Evolutionary conservation across 2,329 filamentous ascomycete species (phyloP).

Genomic region (Triangularia setosa): DNA sequence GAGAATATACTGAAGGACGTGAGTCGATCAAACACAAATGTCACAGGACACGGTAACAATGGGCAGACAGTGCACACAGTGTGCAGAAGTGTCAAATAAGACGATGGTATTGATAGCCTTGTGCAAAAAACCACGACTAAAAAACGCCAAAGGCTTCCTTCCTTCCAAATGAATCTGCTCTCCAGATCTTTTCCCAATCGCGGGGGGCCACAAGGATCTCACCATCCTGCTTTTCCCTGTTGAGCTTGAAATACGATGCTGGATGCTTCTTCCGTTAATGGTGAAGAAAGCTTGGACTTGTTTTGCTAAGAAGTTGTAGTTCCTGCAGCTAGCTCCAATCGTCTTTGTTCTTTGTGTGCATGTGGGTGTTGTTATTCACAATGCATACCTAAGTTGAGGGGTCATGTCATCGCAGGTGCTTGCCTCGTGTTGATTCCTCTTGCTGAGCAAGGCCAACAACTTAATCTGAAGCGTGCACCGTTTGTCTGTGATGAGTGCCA

Average conservation of each 20-base stretch:
- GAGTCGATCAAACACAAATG: constrained; percentile 11
- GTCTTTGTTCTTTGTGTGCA: too few species aligned
- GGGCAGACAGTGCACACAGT: background rate
- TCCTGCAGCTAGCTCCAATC: too few species aligned
- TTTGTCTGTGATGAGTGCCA: too few species aligned
- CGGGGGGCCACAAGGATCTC: background rate
- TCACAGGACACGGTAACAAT: background rate
- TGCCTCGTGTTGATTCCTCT: too few species aligned
- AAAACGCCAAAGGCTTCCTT: background rate
- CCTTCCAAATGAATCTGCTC: background rate
- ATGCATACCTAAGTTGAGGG: too few species aligned
- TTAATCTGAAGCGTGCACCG: too few species aligned
- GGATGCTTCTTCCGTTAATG: background rate
- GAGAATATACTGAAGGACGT: background rate
- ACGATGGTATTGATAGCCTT: constrained; percentile 16
- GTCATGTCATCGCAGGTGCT: too few species aligned
- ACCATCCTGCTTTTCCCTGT: background rate
- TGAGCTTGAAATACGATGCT: background rate
- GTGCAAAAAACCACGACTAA: constrained; percentile 11
- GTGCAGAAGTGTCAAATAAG: constrained; percentile 6
- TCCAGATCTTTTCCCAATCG: background rate
- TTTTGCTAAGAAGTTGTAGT: too few species aligned
- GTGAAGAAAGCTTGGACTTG: background rate
- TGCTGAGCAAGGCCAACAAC: too few species aligned
- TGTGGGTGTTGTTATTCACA: too few species aligned